A percentile compares a stretch with the other conserved stretches of the same genome.
Conservation (phyloP, 2,329 filamentous ascomycete genomes). For the Pestalotiopsis sp. region DNA sequence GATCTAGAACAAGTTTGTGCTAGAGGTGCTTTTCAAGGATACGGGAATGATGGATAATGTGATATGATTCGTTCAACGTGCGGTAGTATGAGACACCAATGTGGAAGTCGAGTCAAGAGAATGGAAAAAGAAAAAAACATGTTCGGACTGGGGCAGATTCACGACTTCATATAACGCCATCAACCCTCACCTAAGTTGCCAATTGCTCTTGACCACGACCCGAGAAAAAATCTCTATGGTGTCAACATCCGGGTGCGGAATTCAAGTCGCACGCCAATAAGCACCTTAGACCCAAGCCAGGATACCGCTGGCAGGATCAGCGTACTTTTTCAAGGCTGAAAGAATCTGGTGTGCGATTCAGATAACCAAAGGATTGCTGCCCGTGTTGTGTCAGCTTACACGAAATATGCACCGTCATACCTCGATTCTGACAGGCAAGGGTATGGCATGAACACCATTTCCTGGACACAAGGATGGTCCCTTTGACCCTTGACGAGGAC, state of each 20-base stretch:
- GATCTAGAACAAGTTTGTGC: too few species aligned
- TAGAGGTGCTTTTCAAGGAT: too few species aligned
- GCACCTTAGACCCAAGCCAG: background rate
- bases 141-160: background rate
- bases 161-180: background rate
- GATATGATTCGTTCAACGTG: too few species aligned
- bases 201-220: background rate
- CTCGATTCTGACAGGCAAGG: background rate
- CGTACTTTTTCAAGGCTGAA: background rate
- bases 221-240: background rate
- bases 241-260: background rate
- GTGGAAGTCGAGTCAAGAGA: too few species aligned
- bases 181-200: background rate
- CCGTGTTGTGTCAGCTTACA: background rate
- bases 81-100: too few species aligned
- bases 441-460: background rate
- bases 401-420: background rate
- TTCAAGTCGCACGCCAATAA: background rate
- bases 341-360: background rate
- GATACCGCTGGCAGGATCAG: background rate
- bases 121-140: background rate
- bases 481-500: background rate
- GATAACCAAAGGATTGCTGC: background rate
- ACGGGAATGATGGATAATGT: too few species aligned
- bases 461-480: background rate